Evolutionary conservation across 1,284 basidiomycete genomes (phyloP).

Genomic region (Pseudozyma hubeiensis): DNA sequence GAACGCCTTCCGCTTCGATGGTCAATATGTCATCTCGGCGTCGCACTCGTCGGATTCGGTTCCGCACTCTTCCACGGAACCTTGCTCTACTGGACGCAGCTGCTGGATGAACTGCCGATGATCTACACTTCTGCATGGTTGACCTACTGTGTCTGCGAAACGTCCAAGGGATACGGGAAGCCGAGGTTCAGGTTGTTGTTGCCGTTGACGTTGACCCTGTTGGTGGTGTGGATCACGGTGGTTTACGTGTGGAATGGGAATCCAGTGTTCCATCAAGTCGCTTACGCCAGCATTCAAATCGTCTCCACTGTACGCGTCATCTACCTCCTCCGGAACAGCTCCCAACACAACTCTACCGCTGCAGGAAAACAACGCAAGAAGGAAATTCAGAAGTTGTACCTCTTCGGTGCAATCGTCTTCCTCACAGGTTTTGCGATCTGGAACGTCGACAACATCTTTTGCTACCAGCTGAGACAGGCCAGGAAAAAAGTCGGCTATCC

Average conservation of each 20-base stretch:
- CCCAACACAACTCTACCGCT: constrained; percentile 32
- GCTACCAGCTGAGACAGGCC: constrained; percentile 55
- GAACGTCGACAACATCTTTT: constrained; percentile 73
- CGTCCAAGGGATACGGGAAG: constrained; percentile 33
- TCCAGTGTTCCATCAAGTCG: constrained; percentile 73
- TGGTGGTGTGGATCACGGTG: constrained; percentile 53
- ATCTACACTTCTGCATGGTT: constrained; percentile 62
- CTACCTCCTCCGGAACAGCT: constrained; percentile 55
- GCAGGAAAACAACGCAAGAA: constrained; percentile 18
- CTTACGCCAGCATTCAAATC: constrained; percentile 71
- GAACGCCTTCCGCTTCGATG: constrained; percentile 54
- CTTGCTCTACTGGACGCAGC: constrained; percentile 61
- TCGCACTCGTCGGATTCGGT: constrained; percentile 59
- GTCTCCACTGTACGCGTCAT: constrained; percentile 59
- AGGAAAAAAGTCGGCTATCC: constrained; percentile 58
- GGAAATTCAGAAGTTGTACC: constrained; percentile 24
- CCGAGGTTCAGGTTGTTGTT: constrained; percentile 38
- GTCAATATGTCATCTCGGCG: constrained; percentile 53
- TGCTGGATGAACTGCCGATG: constrained; percentile 68
- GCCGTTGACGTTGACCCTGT: constrained; percentile 26
- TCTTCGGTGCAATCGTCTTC: constrained; percentile 62
- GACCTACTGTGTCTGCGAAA: constrained; percentile 61
- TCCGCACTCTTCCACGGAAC: constrained; percentile 65
- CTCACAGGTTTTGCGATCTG: constrained; percentile 71
- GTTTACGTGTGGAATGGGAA: constrained; percentile 71